Percentiles rank a stretch among this genome's conserved stretches.
These are phyloP conservation scores for Tricholoma hemisulphureum DNA, from an alignment of 768 basidiomycete species.

Conservation along the genomic window DNA sequence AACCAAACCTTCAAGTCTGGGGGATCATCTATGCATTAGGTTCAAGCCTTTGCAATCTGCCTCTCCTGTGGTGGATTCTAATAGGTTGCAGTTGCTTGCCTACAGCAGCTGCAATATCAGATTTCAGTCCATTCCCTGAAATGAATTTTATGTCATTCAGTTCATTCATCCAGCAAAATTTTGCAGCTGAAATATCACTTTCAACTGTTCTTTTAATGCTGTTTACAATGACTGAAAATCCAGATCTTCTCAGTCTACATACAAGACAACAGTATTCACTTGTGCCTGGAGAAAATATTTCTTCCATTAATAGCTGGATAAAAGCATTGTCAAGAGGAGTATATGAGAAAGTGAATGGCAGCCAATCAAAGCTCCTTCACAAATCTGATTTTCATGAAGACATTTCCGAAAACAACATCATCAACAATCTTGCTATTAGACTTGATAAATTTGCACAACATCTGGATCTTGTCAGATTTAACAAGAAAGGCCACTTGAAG, in stretches of 20 bases:
- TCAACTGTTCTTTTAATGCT: background rate
- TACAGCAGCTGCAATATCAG: background rate
- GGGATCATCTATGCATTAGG: no score
- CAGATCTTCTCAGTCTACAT: no score
- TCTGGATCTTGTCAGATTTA: constrained; percentile 8
- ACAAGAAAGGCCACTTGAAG: background rate
- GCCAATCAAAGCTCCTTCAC: background rate
- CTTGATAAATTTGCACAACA: constrained; percentile 17
- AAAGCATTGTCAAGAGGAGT: background rate
- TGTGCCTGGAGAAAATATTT: background rate
- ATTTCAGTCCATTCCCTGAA: background rate
- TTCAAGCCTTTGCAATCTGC: no score
- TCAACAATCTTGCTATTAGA: background rate
- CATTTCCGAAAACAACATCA: background rate
- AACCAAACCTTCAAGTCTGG: no score
- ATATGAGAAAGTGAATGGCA: background rate
- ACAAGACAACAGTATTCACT: background rate
- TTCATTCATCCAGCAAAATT: background rate
- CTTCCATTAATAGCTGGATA: background rate
- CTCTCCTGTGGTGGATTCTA: no score
- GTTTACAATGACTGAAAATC: background rate
- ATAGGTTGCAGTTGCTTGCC: background rate
- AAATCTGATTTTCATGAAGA: background rate
- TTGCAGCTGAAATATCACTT: background rate
- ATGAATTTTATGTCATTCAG: background rate